Evolutionary conservation across 495 filamentous ascomycete genomes (phyloP), one percentile per base, ranked within the genome.

Genomic region (Annulohypoxylon maeteangense): DNA sequence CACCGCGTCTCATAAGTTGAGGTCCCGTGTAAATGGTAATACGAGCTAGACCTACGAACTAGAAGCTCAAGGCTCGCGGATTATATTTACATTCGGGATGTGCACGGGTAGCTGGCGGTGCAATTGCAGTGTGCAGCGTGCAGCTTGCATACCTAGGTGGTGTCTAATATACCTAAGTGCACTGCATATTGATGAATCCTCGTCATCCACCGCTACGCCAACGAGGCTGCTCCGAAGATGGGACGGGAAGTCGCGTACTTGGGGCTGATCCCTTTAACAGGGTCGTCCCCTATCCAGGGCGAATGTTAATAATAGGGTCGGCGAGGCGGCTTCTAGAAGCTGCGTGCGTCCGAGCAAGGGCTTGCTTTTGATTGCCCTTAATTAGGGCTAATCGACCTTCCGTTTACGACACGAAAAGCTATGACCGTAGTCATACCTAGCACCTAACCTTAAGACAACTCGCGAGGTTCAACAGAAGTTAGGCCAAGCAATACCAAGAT

Each of bases 31-130:
- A 48, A 48, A 10, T n/a, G 47, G 47, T 51, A 51, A 51, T 51
- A 51, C 47, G 47, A 51, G 23, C 20, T 48, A 11, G 11, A 40
- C 36, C 36, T 51, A 29, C 22, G 23, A 51, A 14, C 20, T 48
- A 22, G 20, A 23, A 23, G 40, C 40, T 44, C 12, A 44, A 16
- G 34, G 38, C 66, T 63, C 51, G 58, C 12, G 11, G 23, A 31
- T 66, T 66, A 22, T 65, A 65, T 65, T 47, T 48, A 48, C 27
- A 57, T 16, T 20, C 31, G 54, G 62, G 40, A 32, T 29, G 1
- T 25, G 45, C 27, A 16, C 14, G 2, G 4, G 10, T 20, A 32
- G 18, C 31, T 11, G 23, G 23, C 50, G 23, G 23, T 25, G 50
- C 50, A 25, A 8, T 7, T 29, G 47, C 47, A 25, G 23, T 4